Conservation (phyloP, 2,329 filamentous ascomycete genomes). For the Daldinia sp. region DNA sequence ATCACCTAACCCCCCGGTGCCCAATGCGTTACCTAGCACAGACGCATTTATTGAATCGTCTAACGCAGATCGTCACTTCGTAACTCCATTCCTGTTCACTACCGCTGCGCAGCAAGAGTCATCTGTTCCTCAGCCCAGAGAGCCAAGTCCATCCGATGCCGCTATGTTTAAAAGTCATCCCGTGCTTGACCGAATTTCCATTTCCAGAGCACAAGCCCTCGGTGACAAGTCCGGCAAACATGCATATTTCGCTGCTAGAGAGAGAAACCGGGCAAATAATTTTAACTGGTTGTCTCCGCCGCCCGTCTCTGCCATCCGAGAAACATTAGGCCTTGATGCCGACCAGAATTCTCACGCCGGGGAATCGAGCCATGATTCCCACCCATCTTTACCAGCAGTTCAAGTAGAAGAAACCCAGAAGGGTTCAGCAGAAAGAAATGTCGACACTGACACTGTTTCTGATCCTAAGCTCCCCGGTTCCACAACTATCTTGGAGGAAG, state of each 20-base stretch:
- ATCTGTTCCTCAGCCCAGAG: slow-evolving; percentile 24
- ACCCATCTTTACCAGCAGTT: background rate
- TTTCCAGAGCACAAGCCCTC: slow-evolving; percentile 50
- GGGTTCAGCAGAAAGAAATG: slow-evolving; percentile 8
- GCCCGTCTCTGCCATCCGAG: slow-evolving; percentile 36
- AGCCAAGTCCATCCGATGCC: slow-evolving; percentile 51
- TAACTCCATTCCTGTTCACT: slow-evolving; percentile 28
- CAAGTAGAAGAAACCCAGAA: background rate
- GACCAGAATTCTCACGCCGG: background rate
- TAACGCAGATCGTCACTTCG: slow-evolving; percentile 11
- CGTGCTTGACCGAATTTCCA: slow-evolving; percentile 45
- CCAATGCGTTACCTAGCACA: background rate
- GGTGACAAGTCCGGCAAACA: slow-evolving; percentile 55
- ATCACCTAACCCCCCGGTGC: slow-evolving; percentile 9
- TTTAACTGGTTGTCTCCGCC: slow-evolving; percentile 22
- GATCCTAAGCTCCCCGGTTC: background rate
- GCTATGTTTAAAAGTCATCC: slow-evolving; percentile 51
- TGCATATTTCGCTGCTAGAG: slow-evolving; percentile 57
- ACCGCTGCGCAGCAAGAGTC: background rate
- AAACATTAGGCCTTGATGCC: slow-evolving; percentile 29
- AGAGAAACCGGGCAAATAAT: slow-evolving; percentile 51
- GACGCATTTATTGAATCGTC: background rate
- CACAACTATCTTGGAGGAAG: slow-evolving; percentile 2
- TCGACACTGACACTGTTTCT: background rate
- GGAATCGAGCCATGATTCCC: background rate